phyloP scores from a whole-genome alignment of 225 moss, liverwort and hornwort genomes.

The Bryoerythrophyllum caledonicum region DNA sequence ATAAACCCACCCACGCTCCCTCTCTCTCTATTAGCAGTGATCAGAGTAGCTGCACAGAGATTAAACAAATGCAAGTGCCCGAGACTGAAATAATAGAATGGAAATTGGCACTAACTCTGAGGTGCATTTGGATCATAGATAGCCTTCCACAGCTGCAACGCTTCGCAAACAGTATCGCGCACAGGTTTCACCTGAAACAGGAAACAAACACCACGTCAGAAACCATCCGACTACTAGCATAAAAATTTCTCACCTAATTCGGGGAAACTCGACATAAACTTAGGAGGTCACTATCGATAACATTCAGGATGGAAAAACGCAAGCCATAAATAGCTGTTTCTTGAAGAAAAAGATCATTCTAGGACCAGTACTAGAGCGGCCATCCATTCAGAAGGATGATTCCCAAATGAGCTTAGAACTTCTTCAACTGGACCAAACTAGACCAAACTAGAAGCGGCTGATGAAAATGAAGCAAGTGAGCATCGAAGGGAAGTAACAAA shows the following conservation, averaged over 20 bases:
- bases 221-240: neutral
- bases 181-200: conserved; percentile 88
- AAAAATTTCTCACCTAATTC: neutral
- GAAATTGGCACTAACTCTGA: conserved; percentile 38
- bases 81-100: conserved; percentile 1
- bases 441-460: too few relatives aligned
- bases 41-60: neutral
- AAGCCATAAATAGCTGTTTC: conserved; percentile 1
- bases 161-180: conserved; percentile 89
- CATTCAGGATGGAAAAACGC: neutral
- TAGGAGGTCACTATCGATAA: neutral
- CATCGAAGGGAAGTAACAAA: too few relatives aligned
- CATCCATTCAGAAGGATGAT: neutral
- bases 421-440: too few relatives aligned
- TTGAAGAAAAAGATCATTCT: neutral
- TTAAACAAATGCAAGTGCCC: conserved; percentile 10
- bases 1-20: too few relatives aligned
- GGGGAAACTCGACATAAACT: neutral
- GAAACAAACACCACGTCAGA: neutral
- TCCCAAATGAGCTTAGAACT: too few relatives aligned
- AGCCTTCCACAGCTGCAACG: conserved; percentile 91
- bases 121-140: conserved; percentile 60
- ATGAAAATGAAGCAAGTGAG: too few relatives aligned
- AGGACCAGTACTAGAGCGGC: too few relatives aligned
- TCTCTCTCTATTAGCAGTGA: too few relatives aligned